phyloP scores from a whole-genome alignment of 116 monocot species.

The Dioscorea cayenensis region DNA sequence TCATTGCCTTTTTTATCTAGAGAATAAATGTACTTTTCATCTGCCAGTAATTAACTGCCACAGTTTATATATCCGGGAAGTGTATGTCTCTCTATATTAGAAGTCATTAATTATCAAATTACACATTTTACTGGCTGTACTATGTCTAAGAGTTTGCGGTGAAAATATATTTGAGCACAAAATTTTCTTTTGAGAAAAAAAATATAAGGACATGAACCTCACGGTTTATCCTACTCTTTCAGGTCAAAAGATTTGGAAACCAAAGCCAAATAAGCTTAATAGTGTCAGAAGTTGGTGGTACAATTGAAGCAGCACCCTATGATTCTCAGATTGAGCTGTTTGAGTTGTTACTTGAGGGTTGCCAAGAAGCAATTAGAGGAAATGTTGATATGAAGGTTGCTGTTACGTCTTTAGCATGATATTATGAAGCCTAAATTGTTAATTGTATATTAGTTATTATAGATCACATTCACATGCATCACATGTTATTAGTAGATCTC shows the following conservation, averaged over 20 bases:
- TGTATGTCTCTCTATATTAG: too few species aligned
- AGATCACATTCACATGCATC: too few species aligned
- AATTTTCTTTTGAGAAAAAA: neutral
- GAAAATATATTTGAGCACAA: too few species aligned
- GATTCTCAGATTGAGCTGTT: conserved; percentile 77
- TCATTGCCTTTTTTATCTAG: too few species aligned
- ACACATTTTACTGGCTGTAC: too few species aligned
- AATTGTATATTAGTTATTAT: neutral
- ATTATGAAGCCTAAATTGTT: neutral
- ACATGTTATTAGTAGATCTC: neutral
- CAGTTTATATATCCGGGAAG: too few species aligned
- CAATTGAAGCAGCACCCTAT: conserved; percentile 49
- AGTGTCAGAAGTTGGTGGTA: conserved; percentile 87
- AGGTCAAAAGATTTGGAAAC: conserved; percentile 95
- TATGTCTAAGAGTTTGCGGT: too few species aligned
- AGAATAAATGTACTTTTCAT: too few species aligned
- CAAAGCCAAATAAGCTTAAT: conserved; percentile 59
- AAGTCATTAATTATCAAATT: too few species aligned
- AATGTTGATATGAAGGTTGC: conserved; percentile 73
- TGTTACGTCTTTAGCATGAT: neutral
- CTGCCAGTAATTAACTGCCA: too few species aligned
- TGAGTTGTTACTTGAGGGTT: conserved; percentile 78
- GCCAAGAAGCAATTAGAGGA: conserved; percentile 67
- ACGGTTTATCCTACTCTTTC: neutral
- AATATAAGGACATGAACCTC: neutral